phyloP scores from a whole-genome alignment of 2,329 filamentous ascomycete species.

The Scleromitrula shiraiana region DNA sequence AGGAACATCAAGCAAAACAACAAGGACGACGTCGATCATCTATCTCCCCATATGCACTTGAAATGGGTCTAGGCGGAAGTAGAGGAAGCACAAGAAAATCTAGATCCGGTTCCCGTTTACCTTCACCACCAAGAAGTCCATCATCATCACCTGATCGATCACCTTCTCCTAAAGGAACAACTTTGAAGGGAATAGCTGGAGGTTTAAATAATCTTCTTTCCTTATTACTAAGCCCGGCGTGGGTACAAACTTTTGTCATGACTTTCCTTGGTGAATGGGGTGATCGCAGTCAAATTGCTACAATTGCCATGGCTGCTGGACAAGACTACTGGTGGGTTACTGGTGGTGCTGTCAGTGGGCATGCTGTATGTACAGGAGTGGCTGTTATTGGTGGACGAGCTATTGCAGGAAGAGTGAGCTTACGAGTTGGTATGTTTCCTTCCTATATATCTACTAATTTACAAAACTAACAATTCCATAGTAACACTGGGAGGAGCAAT shows the following conservation, averaged over 20 bases:
- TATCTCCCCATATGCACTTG: constrained; percentile 67
- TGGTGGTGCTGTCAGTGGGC: constrained; percentile 75
- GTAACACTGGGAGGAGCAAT: constrained; percentile 87
- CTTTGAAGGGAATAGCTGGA: constrained; percentile 37
- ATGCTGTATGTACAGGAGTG: constrained; percentile 81
- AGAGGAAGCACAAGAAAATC: constrained; percentile 56
- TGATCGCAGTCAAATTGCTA: constrained; percentile 94
- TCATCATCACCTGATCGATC: constrained; percentile 63
- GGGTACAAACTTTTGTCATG: constrained; percentile 99
- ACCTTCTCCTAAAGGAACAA: constrained; percentile 32
- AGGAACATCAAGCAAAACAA: constrained; percentile 69
- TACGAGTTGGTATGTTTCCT: constrained; percentile 77
- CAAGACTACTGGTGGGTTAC: constrained; percentile 99
- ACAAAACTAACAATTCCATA: constrained; percentile 33
- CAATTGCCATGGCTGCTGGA: constrained; percentile 96
- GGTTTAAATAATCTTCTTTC: constrained; percentile 83
- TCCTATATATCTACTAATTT: constrained; percentile 8
- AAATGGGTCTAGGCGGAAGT: constrained; percentile 61
- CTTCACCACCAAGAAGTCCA: constrained; percentile 72
- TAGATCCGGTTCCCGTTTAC: constrained; percentile 65
- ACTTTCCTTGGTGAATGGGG: constrained; percentile 98
- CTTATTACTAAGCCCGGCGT: constrained; percentile 84
- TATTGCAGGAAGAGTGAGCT: constrained; percentile 86
- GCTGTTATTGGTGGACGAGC: constrained; percentile 89
- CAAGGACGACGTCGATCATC: constrained; percentile 57